Evolutionary conservation across 768 basidiomycete species (phyloP), one percentile per base, ranked within the genome.

Genomic region (Cystofilobasidium macerans): DNA sequence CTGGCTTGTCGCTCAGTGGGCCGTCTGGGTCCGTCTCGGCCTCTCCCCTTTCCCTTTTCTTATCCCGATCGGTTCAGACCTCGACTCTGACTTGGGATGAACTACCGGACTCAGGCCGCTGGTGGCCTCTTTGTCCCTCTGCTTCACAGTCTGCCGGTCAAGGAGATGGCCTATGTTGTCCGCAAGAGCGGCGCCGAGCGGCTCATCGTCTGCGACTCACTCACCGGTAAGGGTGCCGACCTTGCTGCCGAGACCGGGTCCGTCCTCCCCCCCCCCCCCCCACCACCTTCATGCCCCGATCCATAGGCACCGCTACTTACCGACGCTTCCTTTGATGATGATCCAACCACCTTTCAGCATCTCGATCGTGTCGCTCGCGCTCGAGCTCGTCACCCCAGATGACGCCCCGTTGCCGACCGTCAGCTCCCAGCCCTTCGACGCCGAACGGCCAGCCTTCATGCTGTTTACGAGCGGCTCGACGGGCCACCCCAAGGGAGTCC

Each of bases 141-240:
- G 6, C 65, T 75, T 20, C 71, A 72, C 30, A 65, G 68, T 30
- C 64, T 72, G 56, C 74, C 74, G 20, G 56, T 72, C 18, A 69
- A 72, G 18, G 74, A 75, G 62, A 72, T 73, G 60, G 48, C 48
- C 22, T 73, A 75, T 61, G 72, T 72, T 61, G 69, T 72, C 43
- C 45, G 42, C 22, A 73, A 75, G 58, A 64, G 69, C 6, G 70
- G 66, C 18, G 66, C 72, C 12, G 35, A 51, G n/a, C 42, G 69
- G 2, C 63, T 75, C 11, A 64, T 75, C 26, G 62, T 64, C n/a
- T 71, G 72, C 67, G 61, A 65, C 47, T 63, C 62, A 28, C 69
- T 72, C 28, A 51, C 40, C 47, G 51, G 30, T 4, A 67, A 70
- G 48, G 72, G 70, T 9, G 60, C 67, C 18, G 69, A 70, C 47